Conservation (phyloP, 73 alveolate species). For the Paramecium sexaurelia region DNA sequence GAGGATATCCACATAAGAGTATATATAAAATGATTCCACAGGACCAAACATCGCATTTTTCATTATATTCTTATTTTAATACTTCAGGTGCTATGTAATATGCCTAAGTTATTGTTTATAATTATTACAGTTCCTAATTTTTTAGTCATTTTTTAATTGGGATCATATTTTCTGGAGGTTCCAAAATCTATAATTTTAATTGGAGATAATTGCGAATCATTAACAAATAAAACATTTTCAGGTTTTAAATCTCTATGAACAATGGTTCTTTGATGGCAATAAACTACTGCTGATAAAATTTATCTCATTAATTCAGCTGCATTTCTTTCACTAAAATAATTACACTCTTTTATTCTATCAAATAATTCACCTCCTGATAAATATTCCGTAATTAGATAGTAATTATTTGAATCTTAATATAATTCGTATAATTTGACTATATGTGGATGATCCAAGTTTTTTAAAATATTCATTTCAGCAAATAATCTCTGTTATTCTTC, state of each 20-base stretch:
- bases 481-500: constrained; percentile 61
- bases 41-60: constrained; percentile 65
- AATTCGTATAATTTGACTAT: constrained; percentile 56
- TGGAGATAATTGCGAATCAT: constrained; percentile 68
- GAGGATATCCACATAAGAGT: constrained; percentile 61
- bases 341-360: constrained; percentile 66
- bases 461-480: constrained; percentile 67
- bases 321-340: constrained; percentile 45
- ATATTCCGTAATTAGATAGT: constrained; percentile 63
- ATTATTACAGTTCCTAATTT: constrained; percentile 59
- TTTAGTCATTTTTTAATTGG: constrained; percentile 56
- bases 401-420: constrained; percentile 54
- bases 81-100: constrained; percentile 68
- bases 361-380: constrained; percentile 78
- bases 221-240: constrained; percentile 80
- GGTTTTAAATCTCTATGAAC: constrained; percentile 82
- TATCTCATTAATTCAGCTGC: constrained; percentile 71
- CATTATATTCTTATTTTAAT: constrained; percentile 43
- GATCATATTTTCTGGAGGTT: constrained; percentile 51
- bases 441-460: constrained; percentile 64
- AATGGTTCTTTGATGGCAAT: constrained; percentile 54
- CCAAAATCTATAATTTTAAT: constrained; percentile 82
- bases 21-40: constrained; percentile 48
- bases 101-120: neutral
- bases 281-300: constrained; percentile 66